phyloP scores from a whole-genome alignment of 2,329 filamentous ascomycete species.

The Paramyrothecium sp. region DNA sequence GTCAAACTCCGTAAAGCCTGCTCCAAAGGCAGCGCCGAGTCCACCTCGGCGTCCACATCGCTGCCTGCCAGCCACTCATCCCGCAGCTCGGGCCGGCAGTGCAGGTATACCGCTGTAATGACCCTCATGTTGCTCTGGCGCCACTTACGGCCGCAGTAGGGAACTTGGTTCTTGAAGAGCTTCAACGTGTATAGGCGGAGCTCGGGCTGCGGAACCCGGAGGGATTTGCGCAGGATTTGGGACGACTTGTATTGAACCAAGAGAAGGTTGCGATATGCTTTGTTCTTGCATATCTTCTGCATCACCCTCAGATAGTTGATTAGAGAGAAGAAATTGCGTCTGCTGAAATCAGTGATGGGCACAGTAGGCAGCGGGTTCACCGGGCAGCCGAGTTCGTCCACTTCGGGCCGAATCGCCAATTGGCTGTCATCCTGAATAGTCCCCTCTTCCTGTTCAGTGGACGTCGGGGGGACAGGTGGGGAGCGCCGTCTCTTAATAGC shows the following conservation, averaged over 20 bases:
- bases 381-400: constrained; percentile 87
- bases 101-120: constrained; percentile 93
- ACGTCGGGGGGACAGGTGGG: constrained; percentile 33
- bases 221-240: constrained; percentile 84
- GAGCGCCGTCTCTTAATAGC: constrained; percentile 67
- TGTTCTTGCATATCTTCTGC: constrained; percentile 96
- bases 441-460: constrained; percentile 19
- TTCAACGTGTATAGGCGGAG: constrained; percentile 94
- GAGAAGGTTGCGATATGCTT: constrained; percentile 90
- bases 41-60: constrained; percentile 90
- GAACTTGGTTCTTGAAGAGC: constrained; percentile 97
- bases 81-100: constrained; percentile 86
- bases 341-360: constrained; percentile 86
- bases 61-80: constrained; percentile 94
- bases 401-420: constrained; percentile 50
- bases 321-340: constrained; percentile 90
- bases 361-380: constrained; percentile 66
- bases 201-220: constrained; percentile 85
- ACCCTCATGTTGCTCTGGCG: constrained; percentile 97
- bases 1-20: constrained; percentile 86
- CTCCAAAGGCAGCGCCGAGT: constrained; percentile 87
- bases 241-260: constrained; percentile 95
- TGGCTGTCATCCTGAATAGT: constrained; percentile 31
- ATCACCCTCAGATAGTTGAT: constrained; percentile 96
- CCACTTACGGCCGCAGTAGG: constrained; percentile 98